Evolutionary conservation across 148 eudicot species (phyloP).

Genomic region (Rhododendron henanense): DNA sequence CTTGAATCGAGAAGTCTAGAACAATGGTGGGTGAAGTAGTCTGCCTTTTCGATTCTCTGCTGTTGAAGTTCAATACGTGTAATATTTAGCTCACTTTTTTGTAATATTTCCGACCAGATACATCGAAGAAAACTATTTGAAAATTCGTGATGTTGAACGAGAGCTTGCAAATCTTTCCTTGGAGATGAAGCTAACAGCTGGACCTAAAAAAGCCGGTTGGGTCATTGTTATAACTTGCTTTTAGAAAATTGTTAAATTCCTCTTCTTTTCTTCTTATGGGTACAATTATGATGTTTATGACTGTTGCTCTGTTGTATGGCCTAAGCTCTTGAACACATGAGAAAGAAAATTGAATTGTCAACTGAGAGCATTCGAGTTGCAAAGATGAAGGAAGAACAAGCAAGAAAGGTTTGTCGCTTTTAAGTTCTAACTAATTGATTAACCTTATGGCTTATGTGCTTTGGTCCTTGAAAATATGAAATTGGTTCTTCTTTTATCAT

Average conservation of each 20-base stretch:
- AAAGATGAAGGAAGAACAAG: constrained; percentile 82
- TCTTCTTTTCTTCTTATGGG: not conserved
- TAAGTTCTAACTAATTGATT: not conserved
- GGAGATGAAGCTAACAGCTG: constrained; percentile 95
- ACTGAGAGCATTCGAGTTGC: constrained; percentile 75
- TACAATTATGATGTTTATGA: not conserved
- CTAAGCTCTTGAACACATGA: constrained; percentile 85
- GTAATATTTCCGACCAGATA: constrained; percentile 44
- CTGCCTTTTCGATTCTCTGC: not conserved
- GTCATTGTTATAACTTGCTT: not conserved
- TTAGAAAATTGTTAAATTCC: not conserved
- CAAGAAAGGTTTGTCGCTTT: constrained; percentile 47
- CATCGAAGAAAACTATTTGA: constrained; percentile 83
- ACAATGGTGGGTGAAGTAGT: not conserved
- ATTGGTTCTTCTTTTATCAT: constrained; percentile 6
- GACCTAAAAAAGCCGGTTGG: constrained; percentile 92
- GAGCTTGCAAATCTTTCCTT: constrained; percentile 73
- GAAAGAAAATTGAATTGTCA: constrained; percentile 90
- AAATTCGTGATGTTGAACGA: constrained; percentile 93
- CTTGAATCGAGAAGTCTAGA: not conserved
- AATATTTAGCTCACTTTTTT: not conserved
- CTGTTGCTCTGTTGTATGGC: constrained; percentile 7
- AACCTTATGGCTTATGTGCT: not conserved
- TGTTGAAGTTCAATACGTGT: not conserved
- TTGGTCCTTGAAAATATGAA: not conserved